Evolutionary conservation across 768 basidiomycete species (phyloP), one percentile per base, ranked within the genome.

Genomic region (Leccinum boreale): DNA sequence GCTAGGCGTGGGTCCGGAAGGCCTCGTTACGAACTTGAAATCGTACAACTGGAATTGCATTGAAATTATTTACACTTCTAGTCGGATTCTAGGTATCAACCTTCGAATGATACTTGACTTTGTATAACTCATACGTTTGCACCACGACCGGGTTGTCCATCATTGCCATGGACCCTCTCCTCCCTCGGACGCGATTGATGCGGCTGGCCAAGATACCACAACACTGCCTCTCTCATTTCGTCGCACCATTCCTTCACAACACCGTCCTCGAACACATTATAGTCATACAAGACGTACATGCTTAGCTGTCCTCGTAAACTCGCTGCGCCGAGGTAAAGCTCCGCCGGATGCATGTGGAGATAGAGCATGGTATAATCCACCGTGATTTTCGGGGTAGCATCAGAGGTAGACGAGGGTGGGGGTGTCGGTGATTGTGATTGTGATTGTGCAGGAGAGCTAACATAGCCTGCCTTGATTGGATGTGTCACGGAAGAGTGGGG

Each of bases 211-310:
- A 52, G 50, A 23, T 52, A 52, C 50, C 50, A 52, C 35, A 52
- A 29, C 8, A 52, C 50, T 5, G 33, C 50, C 8, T 15, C 33
- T 29, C 15, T 72, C 5, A 81, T 71, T 59, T 85, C 82, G 9
- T 70, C 64, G 49, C 84, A 56, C 79, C 81, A 84, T 65, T 82
- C 82, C 9, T 55, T 62, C 9, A 81, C 73, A 9, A 78, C 57
- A 1, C 56, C 68, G 4, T 73, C 69, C 2, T 78, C 73, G 47
- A 77, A 83, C 4, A 79, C 78, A 59, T 84, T 81, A 6, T 63
- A 68, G 50, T 85, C 83, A 63, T 72, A 79, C 59, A 54, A 75
- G 6, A 73, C 48, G 9, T 63, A 55, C 48, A 83, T 53, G 2
- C 57, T 55, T 31, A 85, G 55, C 29, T 69, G 66, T 35, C 74